phyloP scores from a whole-genome alignment of 768 basidiomycete species.

The Neoboletus brunneissimus region DNA sequence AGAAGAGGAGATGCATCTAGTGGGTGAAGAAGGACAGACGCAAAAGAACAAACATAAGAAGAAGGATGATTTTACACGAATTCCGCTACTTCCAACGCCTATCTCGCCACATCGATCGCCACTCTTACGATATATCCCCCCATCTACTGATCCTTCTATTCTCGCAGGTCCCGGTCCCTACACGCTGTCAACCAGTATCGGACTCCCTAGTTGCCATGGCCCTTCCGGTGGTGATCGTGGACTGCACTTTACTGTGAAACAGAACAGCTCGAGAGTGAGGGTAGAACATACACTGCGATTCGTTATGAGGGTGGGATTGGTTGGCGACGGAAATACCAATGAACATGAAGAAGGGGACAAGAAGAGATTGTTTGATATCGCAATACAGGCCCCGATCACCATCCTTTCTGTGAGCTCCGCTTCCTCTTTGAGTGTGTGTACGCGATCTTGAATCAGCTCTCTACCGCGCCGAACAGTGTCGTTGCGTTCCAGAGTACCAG shows the following conservation, averaged over 20 bases:
- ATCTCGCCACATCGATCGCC: conserved; percentile 31
- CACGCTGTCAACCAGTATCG: conserved; percentile 10
- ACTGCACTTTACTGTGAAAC: conserved; percentile 73
- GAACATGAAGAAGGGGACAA: conserved; percentile 60
- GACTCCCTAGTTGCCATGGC: conserved; percentile 18
- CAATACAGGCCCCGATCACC: conserved; percentile 82
- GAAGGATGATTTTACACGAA: neutral
- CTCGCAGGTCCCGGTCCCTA: conserved; percentile 30
- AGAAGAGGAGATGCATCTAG: conserved; percentile 8
- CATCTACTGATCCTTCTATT: conserved; percentile 21
- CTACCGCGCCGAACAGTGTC: conserved; percentile 49
- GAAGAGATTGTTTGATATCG: conserved; percentile 82
- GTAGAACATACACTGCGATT: conserved; percentile 80
- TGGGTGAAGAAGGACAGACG: conserved; percentile 1
- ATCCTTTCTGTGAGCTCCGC: conserved; percentile 72
- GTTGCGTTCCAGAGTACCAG: conserved; percentile 77
- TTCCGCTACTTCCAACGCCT: conserved; percentile 30
- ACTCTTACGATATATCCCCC: conserved; percentile 14
- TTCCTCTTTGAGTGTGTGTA: neutral
- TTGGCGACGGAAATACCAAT: conserved; percentile 65
- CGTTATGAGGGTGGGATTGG: conserved; percentile 72
- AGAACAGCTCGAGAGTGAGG: conserved; percentile 61
- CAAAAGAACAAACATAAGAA: conserved; percentile 17
- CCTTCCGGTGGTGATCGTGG: conserved; percentile 13
- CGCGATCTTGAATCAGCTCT: neutral